phyloP scores from a whole-genome alignment of 495 filamentous ascomycete genomes.

The Penicilliopsis zonata region DNA sequence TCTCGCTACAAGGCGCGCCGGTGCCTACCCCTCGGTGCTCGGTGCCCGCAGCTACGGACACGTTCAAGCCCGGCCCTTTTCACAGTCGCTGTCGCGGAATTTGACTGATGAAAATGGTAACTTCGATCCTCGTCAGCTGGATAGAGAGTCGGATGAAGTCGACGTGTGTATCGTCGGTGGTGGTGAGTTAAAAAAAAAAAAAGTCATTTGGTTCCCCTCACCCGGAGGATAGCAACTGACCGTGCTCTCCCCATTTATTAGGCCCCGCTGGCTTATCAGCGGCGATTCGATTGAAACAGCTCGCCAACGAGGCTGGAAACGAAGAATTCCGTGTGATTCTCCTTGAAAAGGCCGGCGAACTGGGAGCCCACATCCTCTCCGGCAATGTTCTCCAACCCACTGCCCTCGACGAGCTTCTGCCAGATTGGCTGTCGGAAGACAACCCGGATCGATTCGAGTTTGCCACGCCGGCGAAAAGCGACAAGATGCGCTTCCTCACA shows the following conservation, averaged over 20 bases:
- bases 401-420: constrained; percentile 80
- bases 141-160: constrained; percentile 84
- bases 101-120: constrained; percentile 46
- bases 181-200: constrained; percentile 31
- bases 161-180: constrained; percentile 96
- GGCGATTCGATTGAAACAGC: constrained; percentile 89
- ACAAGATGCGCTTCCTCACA: constrained; percentile 94
- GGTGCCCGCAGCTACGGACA: constrained; percentile 9
- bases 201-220: too few species aligned
- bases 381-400: constrained; percentile 91
- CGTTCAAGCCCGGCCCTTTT: constrained; percentile 28
- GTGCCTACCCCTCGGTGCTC: constrained; percentile 12
- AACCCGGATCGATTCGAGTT: constrained; percentile 77
- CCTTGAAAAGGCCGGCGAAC: constrained; percentile 89
- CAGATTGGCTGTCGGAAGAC: constrained; percentile 82
- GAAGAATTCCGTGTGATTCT: constrained; percentile 89
- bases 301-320: constrained; percentile 90
- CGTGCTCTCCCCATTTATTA: constrained; percentile 11
- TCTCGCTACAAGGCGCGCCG: constrained; percentile 9
- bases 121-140: constrained; percentile 61
- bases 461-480: constrained; percentile 67
- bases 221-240: too few species aligned
- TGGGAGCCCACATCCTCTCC: constrained; percentile 91
- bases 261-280: constrained; percentile 85
- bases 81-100: constrained; percentile 30